Base-by-base conservation (phyloP, 176 grass and related monocot genomes). In the Microstegium vimineum region DNA sequence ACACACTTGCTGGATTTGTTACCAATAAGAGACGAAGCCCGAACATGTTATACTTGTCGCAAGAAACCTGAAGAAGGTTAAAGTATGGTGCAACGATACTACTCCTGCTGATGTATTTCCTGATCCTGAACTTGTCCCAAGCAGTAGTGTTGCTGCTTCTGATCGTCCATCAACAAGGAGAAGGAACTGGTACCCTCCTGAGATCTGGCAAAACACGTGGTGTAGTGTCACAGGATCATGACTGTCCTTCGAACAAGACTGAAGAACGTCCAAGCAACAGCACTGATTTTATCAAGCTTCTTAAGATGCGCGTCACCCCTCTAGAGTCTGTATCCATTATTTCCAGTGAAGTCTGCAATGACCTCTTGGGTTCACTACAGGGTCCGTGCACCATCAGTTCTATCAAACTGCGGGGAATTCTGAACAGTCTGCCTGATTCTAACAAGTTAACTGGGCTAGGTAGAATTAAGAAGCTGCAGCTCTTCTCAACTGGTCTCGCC, bases 61-160 rank as follows among this genome's bases (percentile, higher is more conserved):
- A 41, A 22, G 38, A 64, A 78, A 78, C 8, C 75, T 78, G 59
- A 78, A 63, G 59, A 78, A 78, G 59, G 59, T 78, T 30, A 78
- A 78, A 63, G 38, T 78, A 14, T 69, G 64, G 45, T 56, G 78
- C 78, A 81, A 80, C 22, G 2, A 69, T 20, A 14, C 42, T 22
- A 16, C 52, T 28, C 6, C 57, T 41, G 32, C 33, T 66, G 17
- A 31, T 13, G 0, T 15, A 17, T 18, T 18, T 9, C 5, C 14
- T 32, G 14, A 66, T 18, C 62, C 31, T 36, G 64, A 32, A 6
- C 32, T 1, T 15, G 52, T 4, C 54, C 17, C 51, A 76, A 76
- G 52, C 74, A 60, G 73, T 47, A 17, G 1, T n/a, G 18, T 4
- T 36, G 6, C 32, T 7, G 6, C 36, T 5, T 37, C 36, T 5